Evolutionary conservation across 352 stramenopile genomes (phyloP).

Genomic region (Pythium diclinum): DNA sequence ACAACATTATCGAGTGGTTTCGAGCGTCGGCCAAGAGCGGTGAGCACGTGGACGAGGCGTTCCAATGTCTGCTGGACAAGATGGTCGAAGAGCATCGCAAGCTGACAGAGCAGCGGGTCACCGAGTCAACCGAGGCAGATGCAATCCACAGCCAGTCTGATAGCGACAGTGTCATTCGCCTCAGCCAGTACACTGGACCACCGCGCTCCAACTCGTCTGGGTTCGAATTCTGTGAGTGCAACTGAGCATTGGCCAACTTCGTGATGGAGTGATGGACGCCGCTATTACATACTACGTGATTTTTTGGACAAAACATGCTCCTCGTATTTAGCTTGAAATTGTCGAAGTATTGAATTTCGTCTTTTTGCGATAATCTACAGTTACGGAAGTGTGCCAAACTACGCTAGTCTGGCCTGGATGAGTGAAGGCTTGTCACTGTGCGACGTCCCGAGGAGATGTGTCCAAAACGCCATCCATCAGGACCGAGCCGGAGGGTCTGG

Average conservation of each 20-base stretch:
- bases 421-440: too few species aligned
- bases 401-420: too few species aligned
- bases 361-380: too few species aligned
- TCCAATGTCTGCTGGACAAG: conserved; percentile 53
- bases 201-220: conserved; percentile 17
- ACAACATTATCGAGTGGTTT: conserved; percentile 79
- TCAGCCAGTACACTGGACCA: conserved; percentile 32
- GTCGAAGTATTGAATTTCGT: too few species aligned
- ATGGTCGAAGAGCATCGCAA: conserved; percentile 55
- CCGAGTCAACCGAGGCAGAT: conserved; percentile 6
- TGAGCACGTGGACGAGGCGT: conserved; percentile 56
- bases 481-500: too few species aligned
- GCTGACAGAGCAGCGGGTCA: conserved; percentile 19
- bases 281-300: too few species aligned
- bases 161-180: conserved; percentile 40
- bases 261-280: too few species aligned
- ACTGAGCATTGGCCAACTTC: conserved; percentile 6
- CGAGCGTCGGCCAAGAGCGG: conserved; percentile 70
- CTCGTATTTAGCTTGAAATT: too few species aligned
- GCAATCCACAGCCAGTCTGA: neutral
- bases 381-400: too few species aligned
- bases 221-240: conserved; percentile 21
- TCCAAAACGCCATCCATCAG: too few species aligned
- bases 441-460: too few species aligned
- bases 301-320: too few species aligned